Percentiles rank a stretch among this genome's conserved stretches.
These are phyloP conservation scores for Saprolegnia diclina DNA, from an alignment of 352 stramenopile genomes.

Conservation along the genomic window DNA sequence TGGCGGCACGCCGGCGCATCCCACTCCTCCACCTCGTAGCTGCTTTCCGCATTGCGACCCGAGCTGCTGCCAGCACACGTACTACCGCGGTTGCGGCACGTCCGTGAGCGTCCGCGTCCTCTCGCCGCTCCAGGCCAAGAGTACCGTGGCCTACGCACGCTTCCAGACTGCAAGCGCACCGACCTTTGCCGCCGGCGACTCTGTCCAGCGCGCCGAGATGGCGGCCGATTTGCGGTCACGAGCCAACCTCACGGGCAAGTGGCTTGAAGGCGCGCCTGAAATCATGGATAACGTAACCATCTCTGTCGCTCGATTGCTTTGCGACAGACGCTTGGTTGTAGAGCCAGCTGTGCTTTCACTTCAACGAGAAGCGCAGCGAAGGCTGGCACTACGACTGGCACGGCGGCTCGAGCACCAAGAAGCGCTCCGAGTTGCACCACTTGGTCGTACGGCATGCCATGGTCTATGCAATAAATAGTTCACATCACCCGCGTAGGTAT, in stretches of 20 bases:
- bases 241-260: background rate
- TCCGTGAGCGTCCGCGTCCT: too few species aligned
- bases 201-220: background rate
- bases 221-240: conserved; percentile 16
- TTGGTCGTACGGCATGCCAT: conserved; percentile 7
- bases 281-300: background rate
- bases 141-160: too few species aligned
- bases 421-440: conserved; percentile 9
- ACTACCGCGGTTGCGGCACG: too few species aligned
- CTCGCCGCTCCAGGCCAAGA: too few species aligned
- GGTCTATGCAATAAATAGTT: too few species aligned
- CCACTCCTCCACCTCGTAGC: background rate
- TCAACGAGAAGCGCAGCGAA: conserved; percentile 11
- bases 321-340: background rate
- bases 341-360: conserved; percentile 9
- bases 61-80: too few species aligned
- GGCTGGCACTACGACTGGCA: conserved; percentile 24
- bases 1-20: too few species aligned
- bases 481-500: too few species aligned
- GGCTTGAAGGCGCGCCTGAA: background rate
- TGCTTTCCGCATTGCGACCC: too few species aligned
- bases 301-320: background rate
- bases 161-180: too few species aligned
- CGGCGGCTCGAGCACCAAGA: too few species aligned
- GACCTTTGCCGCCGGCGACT: background rate